Base-by-base conservation (phyloP, 352 stramenopile species). In the Blastocystis sp. region DNA sequence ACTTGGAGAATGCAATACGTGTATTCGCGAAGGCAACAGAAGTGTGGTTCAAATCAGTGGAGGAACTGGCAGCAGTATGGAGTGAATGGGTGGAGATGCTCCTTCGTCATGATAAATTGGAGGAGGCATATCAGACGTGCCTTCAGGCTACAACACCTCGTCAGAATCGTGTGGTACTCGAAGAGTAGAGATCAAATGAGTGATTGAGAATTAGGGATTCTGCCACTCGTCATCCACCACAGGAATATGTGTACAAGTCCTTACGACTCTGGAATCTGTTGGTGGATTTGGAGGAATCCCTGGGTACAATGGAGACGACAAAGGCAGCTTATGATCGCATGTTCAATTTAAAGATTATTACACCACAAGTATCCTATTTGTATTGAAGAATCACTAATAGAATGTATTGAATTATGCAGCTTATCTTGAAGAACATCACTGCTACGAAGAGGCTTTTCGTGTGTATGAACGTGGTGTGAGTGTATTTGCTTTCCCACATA, bases 321-420 rank as follows among this genome's bases (percentile, higher is more conserved):
- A 95, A 97, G 40, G 95, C 95, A 66, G 96, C 96, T 0, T 99
- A 99, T 90, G 93, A 98, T 59, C 91, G 94, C 9, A 93, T 93
- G 0, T 94, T 99, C 53, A 96, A 99, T 90, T 92, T 98, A 40
- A 96, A 96, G 89, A 94, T 99, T 37, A 95, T 96, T 42, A 99
- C 97, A 51, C 93, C 96, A 0, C 92, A 96, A 40, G 78, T 89
- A 64, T n/a, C n/a, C n/a, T n/a, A 17, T 17, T 9, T 30, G n/a
- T 19, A 13, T 13, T 0, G 1, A 3, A 37, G 19, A n/a, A 19
- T 88, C 27, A 44, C 2, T 22, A n/a, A 17, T 89, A 89, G 69
- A 98, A 98, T 92, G 93, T 99, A 35, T 91, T 99, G 5, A 98
- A 99, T 91, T 99, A 96, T 91, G 96, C 96, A 0, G 90, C 92